Base-by-base conservation (phyloP, 371 early-diverging fungal species). In the Dinochytrium kinnereticum region DNA sequence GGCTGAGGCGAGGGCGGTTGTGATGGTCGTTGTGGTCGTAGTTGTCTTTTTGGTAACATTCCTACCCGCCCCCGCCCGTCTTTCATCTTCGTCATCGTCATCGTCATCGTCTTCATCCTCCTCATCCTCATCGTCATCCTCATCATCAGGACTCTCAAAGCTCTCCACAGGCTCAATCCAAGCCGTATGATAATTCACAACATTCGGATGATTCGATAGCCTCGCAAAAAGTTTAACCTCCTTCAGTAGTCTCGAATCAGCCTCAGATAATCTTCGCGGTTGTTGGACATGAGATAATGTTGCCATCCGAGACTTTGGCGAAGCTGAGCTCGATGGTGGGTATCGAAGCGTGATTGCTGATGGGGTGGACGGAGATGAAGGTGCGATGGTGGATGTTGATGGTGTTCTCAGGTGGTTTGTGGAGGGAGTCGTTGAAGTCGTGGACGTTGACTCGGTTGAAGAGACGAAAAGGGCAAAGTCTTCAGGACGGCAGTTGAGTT, bases 151-250 rank as follows among this genome's bases (percentile, higher is more conserved):
- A 49, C 50, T 36, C 21, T 38, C 59, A 1, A 7, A 37, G 26
- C 39, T 37, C 68, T 28, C 71, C 59, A 69, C 77, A 28, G 78
- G n/a, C 65, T 85, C 86, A 15, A 82, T 76, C 86, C 86, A 86
- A 15, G 83, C 76, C n/a, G 75, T 75, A 61, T 80, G 81, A 72
- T 86, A 86, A 31, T 81, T 69, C 3, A 86, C 79, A 30, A 84
- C 77, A 68, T 83, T 84, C 13, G 82, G 79, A 74, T 85, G 84
- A 57, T 81, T 72, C 13, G 81, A 76, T 0, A 85, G 76, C 26
- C 76, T 59, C 1, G 86, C 86, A 33, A 85, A 78, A 3, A 82
- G 70, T 51, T 82, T 80, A 30, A 82, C 82, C 72, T 85, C 86
- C 28, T 77, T 69, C 44, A 83, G 38, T 51, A 81, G 44, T 0